Evolutionary conservation across 371 early-diverging fungal genomes (phyloP), one percentile per base, ranked within the genome.

Genomic region (Mortierella sp.): DNA sequence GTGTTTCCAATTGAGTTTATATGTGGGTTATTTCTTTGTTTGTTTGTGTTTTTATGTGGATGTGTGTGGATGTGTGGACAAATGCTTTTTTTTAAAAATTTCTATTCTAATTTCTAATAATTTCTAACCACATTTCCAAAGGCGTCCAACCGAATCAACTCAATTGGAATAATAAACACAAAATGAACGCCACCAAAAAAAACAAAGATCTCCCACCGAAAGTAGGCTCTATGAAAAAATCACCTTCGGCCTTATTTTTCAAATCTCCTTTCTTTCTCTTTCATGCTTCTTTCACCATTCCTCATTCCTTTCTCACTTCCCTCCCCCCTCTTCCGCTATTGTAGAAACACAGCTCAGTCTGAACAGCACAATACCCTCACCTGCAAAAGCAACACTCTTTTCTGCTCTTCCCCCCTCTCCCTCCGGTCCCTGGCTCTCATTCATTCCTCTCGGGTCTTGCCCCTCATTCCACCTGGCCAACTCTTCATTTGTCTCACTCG

Each of bases 111-210:
- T 34, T 14, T 31, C 16, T 31, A 24, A 2, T 53, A 29, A 4
- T 19, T 34, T 55, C 34, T 34, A n/a, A n/a, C n/a, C n/a, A n/a
- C 58, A 34, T 58, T 58, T 58, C 58, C 58, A 29, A 31, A 58
- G 58, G 58, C 58, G 58, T 58, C 58, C 58, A 13, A 16, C 58
- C 58, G 58, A 58, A 13, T 31, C n/a, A 58, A 29, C 16, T 34
- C 58, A 58, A 58, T 19, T 58, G 58, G 34, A n/a, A 58, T 58
- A 58, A 58, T 31, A 29, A 58, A 31, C 29, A 29, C 7, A n/a
- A n/a, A n/a, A n/a, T 9, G 48, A 48, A 29, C 58, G 58, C 58
- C 58, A 58, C 58, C 58, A 58, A 58, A 58, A 58, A 16, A 19
- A 16, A 48, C 48, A 48, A 13, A 14, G 55, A 31, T n/a, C n/a